Base-by-base conservation (phyloP, 2,329 filamentous ascomycete species). In the Colletotrichum tamarilloi region DNA sequence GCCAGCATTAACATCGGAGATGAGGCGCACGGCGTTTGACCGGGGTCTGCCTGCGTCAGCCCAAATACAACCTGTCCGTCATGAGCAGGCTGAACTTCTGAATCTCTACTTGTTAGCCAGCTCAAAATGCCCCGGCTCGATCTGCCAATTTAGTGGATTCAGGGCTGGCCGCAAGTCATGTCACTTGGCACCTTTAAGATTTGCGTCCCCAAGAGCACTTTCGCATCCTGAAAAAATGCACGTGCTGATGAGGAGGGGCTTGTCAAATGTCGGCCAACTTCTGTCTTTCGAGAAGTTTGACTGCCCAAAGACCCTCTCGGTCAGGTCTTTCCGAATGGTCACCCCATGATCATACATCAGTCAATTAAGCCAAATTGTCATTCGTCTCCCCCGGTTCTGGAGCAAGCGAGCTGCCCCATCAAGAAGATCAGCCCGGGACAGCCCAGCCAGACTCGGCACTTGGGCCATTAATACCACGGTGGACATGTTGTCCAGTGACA, bases 1-100 rank as follows among this genome's bases (percentile, higher is more conserved):
- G 49, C 46, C 58, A 66, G 81, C 81, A 83, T 83, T 80, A 75
- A 82, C 73, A 73, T 76, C 80, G 81, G 82, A 83, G 76, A 83
- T 83, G 81, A 83, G 76, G 77, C 78, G 78, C 78, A 78, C 77
- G 64, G 67, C 72, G 67, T 62, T 30, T 35, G 35, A 68, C 76
- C 75, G 73, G 77, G 77, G 56, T 58, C 32, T 49, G 66, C 71
- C 71, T 73, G 73, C 56, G 53, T 22, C 52, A 22, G 56, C 53
- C 62, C 71, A 42, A 42, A 42, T 16, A 42, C 14, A 42, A 42
- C 16, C 38, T 42, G 38, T 42, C 38, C 38, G 38, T 42, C 38
- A 42, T 42, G 38, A 42, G 38, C 38, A 42, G 38, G 38, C 38
- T 42, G 38, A 42, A 19, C 6, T 42, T 42, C 8, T 42, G 38